Base-by-base conservation (phyloP, 1,284 basidiomycete species). In the Spongiforma sp. region DNA sequence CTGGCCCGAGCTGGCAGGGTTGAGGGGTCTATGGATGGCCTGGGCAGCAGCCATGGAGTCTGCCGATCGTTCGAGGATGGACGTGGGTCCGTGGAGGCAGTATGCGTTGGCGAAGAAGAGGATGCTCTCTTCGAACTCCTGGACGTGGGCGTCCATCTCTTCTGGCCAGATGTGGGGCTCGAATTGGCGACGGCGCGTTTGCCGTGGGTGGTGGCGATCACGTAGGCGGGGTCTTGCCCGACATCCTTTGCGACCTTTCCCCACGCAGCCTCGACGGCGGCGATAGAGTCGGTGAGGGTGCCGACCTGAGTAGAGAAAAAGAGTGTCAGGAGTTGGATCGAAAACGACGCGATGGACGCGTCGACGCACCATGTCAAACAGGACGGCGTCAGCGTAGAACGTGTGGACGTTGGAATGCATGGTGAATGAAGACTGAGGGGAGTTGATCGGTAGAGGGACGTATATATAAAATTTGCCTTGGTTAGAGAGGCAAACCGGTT, bases 251-350 rank as follows among this genome's bases (percentile, higher is more conserved):
- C 91, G 58, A 93, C 90, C 69, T 88, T 89, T 39, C 85, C 86
- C 91, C 91, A 93, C 10, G 91, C 91, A 9, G 89, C 89, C 75
- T 93, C 91, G 67, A 93, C 89, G 12, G 91, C 91, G 30, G 87
- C 80, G 72, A 92, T 92, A 33, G 89, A 91, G 73, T 92, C 89
- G 60, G 90, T 91, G 62, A 92, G 80, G 15, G 89, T 91, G 52
- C 89, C 89, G 71, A 90, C 88, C 88, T 89, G 36, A 10, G 41
- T 43, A 54, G 24, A 37, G 17, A 37, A 37, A 17, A 37, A 37
- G 36, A 17, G 36, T 9, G 68, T 63, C 21, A 64, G 36, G 73
- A 68, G 72, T 72, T 63, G 72, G 68, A 62, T 62, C 61, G 63
- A 64, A 64, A 36, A 54, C 33, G 26, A 30, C 21, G 41, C 17